Percentiles rank a stretch among this genome's conserved stretches.
Evolutionary conservation across 306 rosid species (phyloP).

Genomic region (Fragaria ananassa): DNA sequence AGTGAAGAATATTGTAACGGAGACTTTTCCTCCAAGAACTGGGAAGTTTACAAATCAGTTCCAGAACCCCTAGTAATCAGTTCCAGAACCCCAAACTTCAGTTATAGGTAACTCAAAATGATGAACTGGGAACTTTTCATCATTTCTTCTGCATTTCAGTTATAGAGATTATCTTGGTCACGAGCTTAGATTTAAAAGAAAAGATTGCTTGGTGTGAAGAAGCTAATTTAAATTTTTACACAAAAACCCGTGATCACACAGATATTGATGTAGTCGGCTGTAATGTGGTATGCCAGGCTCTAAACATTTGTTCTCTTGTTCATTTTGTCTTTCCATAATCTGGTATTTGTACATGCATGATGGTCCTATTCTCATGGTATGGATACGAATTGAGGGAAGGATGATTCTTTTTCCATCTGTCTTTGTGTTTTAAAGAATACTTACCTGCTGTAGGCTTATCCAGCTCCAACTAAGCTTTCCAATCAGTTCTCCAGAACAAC

Average conservation of each 20-base stretch:
- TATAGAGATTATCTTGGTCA: too few relatives aligned
- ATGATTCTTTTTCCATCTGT: not conserved
- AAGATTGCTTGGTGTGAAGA: constrained; percentile 63
- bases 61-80: too few relatives aligned
- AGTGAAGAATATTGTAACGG: too few relatives aligned
- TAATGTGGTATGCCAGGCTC: constrained; percentile 57
- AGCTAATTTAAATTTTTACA: constrained; percentile 86
- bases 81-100: too few relatives aligned
- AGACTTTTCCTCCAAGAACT: too few relatives aligned
- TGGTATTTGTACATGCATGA: not conserved
- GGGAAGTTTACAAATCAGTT: too few relatives aligned
- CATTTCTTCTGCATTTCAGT: too few relatives aligned
- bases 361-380: not conserved
- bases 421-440: not conserved
- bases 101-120: too few relatives aligned
- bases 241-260: constrained; percentile 72
- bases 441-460: constrained; percentile 63
- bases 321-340: constrained; percentile 16
- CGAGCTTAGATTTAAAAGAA: constrained; percentile 53
- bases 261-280: constrained; percentile 79
- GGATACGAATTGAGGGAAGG: not conserved
- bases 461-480: constrained; percentile 49
- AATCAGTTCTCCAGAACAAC: constrained; percentile 41
- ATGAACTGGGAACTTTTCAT: too few relatives aligned
- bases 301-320: constrained; percentile 18